Percentiles rank a stretch among this genome's conserved stretches.
Evolutionary conservation across 179 eudicot species (phyloP).

Genomic region (Drosera spatulata): DNA sequence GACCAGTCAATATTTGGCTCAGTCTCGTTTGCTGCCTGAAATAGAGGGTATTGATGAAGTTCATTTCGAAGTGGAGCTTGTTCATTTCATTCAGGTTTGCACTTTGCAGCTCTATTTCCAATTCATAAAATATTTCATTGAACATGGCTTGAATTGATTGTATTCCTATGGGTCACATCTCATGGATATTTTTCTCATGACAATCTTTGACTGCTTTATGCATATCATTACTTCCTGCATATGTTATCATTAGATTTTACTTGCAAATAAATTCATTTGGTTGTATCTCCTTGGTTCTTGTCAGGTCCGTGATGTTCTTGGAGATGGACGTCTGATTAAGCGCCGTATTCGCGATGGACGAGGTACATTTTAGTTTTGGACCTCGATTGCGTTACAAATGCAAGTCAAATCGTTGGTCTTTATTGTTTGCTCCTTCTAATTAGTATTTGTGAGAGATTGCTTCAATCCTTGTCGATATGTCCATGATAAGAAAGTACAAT

Average conservation of each 20-base stretch:
- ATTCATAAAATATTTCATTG: neutral
- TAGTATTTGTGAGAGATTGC: too few relatives aligned
- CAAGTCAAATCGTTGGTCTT: too few relatives aligned
- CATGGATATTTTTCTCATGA: neutral
- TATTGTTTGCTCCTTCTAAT: too few relatives aligned
- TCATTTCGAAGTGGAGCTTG: constrained; percentile 92
- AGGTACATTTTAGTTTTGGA: constrained; percentile 31
- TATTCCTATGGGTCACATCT: neutral
- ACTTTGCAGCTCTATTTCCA: neutral
- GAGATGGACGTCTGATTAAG: constrained; percentile 96
- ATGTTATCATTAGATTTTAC: neutral
- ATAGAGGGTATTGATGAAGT: constrained; percentile 54
- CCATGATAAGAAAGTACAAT: too few relatives aligned
- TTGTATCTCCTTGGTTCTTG: constrained; percentile 1
- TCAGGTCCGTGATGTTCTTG: constrained; percentile 97
- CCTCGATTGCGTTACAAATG: neutral
- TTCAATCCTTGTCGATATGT: too few relatives aligned
- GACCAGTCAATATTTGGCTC: constrained; percentile 44
- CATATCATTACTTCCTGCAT: too few relatives aligned
- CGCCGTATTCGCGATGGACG: constrained; percentile 94
- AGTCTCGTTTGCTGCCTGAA: constrained; percentile 44
- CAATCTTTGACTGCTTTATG: neutral
- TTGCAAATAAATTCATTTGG: neutral
- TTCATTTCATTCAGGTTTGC: constrained; percentile 92
- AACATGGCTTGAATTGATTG: neutral